These are phyloP conservation scores for Sarocladiaceae sp. DNA, from an alignment of 2,329 filamentous ascomycete genomes.

Conservation along the genomic window DNA sequence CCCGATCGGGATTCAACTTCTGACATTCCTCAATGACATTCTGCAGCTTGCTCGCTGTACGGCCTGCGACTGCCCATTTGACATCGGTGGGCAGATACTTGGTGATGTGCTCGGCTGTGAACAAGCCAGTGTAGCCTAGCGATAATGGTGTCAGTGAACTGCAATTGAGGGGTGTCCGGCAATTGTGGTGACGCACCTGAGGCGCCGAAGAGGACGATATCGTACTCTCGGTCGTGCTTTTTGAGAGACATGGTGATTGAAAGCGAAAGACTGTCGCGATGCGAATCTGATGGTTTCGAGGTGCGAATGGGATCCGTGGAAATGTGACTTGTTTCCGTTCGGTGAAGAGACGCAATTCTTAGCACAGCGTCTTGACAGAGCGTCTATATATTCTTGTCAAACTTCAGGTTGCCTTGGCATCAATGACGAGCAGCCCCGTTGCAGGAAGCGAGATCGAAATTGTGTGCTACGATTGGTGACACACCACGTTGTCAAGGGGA, in stretches of 20 bases:
- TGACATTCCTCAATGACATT: conserved; percentile 63
- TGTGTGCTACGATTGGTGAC: background rate
- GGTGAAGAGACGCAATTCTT: background rate
- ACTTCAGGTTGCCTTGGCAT: no score
- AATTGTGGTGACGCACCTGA: conserved; percentile 38
- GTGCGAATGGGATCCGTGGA: background rate
- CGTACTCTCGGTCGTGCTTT: conserved; percentile 50
- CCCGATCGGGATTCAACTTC: conserved; percentile 62
- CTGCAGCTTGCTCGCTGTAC: conserved; percentile 72
- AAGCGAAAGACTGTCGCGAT: no score
- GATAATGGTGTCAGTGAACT: conserved; percentile 12
- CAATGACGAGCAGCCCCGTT: no score
- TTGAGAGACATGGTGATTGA: conserved; percentile 39
- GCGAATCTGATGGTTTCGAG: no score
- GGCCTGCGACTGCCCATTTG: conserved; percentile 84
- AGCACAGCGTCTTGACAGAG: no score
- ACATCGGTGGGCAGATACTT: conserved; percentile 67
- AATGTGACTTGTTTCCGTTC: background rate
- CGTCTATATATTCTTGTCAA: no score
- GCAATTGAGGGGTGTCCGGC: background rate
- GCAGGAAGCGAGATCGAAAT: background rate
- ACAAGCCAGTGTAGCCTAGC: conserved; percentile 78
- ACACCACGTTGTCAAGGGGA: conserved; percentile 3
- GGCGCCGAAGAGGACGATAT: conserved; percentile 54
- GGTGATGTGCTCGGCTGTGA: conserved; percentile 72